Evolutionary conservation across 352 stramenopile species (phyloP), one percentile per base, ranked within the genome.

Genomic region (Phytophthora pseudosyringae): DNA sequence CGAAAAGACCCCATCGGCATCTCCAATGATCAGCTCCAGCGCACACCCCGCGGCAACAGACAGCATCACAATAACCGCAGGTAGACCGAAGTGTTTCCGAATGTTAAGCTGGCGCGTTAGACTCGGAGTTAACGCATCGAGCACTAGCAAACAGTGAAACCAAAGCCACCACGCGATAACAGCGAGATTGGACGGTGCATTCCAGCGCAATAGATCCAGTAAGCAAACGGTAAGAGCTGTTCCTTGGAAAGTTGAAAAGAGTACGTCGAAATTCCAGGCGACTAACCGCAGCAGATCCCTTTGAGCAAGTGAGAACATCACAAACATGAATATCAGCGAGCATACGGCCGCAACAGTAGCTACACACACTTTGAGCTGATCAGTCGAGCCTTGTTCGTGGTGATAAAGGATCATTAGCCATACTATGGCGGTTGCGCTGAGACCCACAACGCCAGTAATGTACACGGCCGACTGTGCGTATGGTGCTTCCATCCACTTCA

Each of bases 101-200:
- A 32, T 54, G 10, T 57, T 26, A 0, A 72, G n/a, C 6, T 54
- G 52, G 0, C 18, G 8, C 9, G 55, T 60, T 18, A 76, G 26
- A 21, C 59, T 52, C 2, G 76, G 78, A 4, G 72, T 85, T 28
- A 88, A 35, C 16, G 78, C 76, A 40, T 88, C 81, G 10, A 87
- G 49, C 6, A 71, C 57, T 5, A 89, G 59, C 8, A 83, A 2
- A 44, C 61, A 88, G 36, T 83, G 76, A 33, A 86, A 81, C 76
- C 81, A 86, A 18, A 83, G 31, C 62, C 57, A 64, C 74, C 78
- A 88, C 5, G 75, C 58, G 12, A 76, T 7, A 16, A 88, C 32
- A 15, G 70, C 70, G 32, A 88, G 36, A 21, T 53, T 53, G 7
- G 32, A 70, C 10, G 69, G 50, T 8, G 29, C 5, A 31, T 75